phyloP scores from a whole-genome alignment of 2,329 filamentous ascomycete species.

The Calycina herbarum region DNA sequence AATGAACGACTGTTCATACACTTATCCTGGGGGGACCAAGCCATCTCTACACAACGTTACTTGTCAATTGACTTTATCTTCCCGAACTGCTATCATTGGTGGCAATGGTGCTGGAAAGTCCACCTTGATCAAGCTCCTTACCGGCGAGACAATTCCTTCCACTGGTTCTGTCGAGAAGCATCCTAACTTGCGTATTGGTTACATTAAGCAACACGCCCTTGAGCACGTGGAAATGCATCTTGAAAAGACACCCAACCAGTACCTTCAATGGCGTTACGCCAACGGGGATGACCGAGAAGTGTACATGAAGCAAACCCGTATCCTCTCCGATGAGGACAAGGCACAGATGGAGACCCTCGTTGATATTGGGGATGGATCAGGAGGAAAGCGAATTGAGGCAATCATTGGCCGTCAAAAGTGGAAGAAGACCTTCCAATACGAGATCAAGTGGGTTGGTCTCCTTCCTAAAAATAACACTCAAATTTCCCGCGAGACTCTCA shows the following conservation, averaged over 20 bases:
- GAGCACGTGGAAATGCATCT: slow-evolving; percentile 99
- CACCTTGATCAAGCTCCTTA: slow-evolving; percentile 95
- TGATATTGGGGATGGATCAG: slow-evolving; percentile 75
- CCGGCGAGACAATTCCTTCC: slow-evolving; percentile 84
- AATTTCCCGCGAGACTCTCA: slow-evolving; percentile 88
- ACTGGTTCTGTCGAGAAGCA: slow-evolving; percentile 93
- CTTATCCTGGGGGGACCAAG: slow-evolving; percentile 87
- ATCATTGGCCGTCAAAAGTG: slow-evolving; percentile 96
- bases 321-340: slow-evolving; percentile 80
- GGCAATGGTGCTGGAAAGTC: slow-evolving; percentile 98
- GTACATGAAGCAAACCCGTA: slow-evolving; percentile 93
- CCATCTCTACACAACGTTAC: slow-evolving; percentile 85
- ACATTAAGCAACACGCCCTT: slow-evolving; percentile 98
- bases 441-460: slow-evolving; percentile 89
- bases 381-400: slow-evolving; percentile 75
- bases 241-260: slow-evolving; percentile 98
- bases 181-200: slow-evolving; percentile 96
- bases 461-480: slow-evolving; percentile 92
- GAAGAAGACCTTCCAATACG: slow-evolving; percentile 99
- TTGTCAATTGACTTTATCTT: slow-evolving; percentile 85
- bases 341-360: slow-evolving; percentile 89
- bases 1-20: slow-evolving; percentile 88
- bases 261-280: slow-evolving; percentile 97
- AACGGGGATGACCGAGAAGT: slow-evolving; percentile 97
- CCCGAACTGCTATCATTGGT: slow-evolving; percentile 92